These are phyloP conservation scores for Flaveria brownii DNA, from an alignment of 129 eudicot genomes.

Conservation along the genomic window DNA sequence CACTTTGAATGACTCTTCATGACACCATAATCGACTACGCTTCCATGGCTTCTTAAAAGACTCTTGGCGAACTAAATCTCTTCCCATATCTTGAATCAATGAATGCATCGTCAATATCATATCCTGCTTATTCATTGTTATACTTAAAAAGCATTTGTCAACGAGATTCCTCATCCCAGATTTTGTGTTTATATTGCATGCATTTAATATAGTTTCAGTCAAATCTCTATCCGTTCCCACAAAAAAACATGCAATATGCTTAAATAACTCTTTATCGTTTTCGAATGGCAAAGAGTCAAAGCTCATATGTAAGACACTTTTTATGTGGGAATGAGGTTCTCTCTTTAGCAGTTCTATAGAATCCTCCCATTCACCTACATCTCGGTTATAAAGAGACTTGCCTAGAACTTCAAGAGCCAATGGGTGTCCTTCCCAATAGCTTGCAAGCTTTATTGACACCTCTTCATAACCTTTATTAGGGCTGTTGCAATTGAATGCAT, in stretches of 20 bases:
- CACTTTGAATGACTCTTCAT: constrained; percentile 32
- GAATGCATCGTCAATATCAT: constrained; percentile 24
- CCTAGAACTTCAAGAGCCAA: constrained; percentile 34
- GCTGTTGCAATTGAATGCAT: constrained; percentile 30
- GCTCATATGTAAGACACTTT: neutral
- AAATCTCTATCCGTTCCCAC: constrained; percentile 10
- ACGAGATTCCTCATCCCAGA: constrained; percentile 33
- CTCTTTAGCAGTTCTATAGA: constrained; percentile 8
- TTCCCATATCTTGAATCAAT: constrained; percentile 35
- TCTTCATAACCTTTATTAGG: constrained; percentile 16
- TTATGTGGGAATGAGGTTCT: neutral
- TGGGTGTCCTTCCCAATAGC: constrained; percentile 30
- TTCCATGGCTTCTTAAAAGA: constrained; percentile 26
- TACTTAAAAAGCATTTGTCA: constrained; percentile 31
- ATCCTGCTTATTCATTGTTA: neutral
- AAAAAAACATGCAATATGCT: constrained; percentile 39
- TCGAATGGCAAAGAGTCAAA: constrained; percentile 19
- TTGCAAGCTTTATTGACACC: constrained; percentile 7
- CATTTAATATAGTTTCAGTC: constrained; percentile 12
- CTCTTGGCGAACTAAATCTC: constrained; percentile 33
- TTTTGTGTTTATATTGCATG: constrained; percentile 15
- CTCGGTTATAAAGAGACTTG: constrained; percentile 6
- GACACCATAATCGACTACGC: constrained; percentile 36
- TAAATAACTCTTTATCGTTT: constrained; percentile 30
- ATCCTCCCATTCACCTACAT: constrained; percentile 24